Percentiles rank a stretch among this genome's conserved stretches.
These are phyloP conservation scores for Pythium aphanidermatum DNA, from an alignment of 352 stramenopile species.

Conservation along the genomic window DNA sequence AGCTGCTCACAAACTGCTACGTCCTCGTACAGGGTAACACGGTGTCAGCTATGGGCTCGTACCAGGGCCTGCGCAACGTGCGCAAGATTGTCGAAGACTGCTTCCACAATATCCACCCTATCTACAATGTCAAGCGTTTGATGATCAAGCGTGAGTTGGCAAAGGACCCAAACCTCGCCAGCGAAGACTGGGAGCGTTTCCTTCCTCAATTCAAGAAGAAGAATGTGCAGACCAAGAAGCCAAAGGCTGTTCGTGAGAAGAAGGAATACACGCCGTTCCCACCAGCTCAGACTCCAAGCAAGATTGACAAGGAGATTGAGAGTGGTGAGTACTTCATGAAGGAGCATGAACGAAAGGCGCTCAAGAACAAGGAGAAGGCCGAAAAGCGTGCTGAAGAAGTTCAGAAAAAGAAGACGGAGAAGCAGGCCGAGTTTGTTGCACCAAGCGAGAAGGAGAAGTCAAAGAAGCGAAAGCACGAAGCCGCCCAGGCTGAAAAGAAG, in stretches of 20 bases:
- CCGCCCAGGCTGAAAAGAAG: slow-evolving; percentile 36
- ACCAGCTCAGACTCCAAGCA: slow-evolving; percentile 91
- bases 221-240: slow-evolving; percentile 97
- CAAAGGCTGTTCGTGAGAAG: slow-evolving; percentile 86
- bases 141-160: slow-evolving; percentile 99
- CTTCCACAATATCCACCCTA: slow-evolving; percentile 99
- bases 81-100: slow-evolving; percentile 98
- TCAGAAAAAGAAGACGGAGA: slow-evolving; percentile 68
- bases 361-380: slow-evolving; percentile 88
- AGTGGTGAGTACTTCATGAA: slow-evolving; percentile 99
- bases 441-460: slow-evolving; percentile 68
- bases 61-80: slow-evolving; percentile 92
- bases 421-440: slow-evolving; percentile 65
- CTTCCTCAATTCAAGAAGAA: slow-evolving; percentile 99
- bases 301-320: slow-evolving; percentile 98
- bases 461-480: slow-evolving; percentile 72
- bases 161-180: slow-evolving; percentile 96
- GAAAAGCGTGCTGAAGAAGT: slow-evolving; percentile 50
- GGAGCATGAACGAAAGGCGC: slow-evolving; percentile 91
- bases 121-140: slow-evolving; percentile 99
- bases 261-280: slow-evolving; percentile 99
- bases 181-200: slow-evolving; percentile 99
- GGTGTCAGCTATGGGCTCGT: slow-evolving; percentile 86
- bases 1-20: slow-evolving; percentile 99
- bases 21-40: slow-evolving; percentile 99